Evolutionary conservation across 768 basidiomycete genomes (phyloP).

Genomic region (Hydnum rufescens): DNA sequence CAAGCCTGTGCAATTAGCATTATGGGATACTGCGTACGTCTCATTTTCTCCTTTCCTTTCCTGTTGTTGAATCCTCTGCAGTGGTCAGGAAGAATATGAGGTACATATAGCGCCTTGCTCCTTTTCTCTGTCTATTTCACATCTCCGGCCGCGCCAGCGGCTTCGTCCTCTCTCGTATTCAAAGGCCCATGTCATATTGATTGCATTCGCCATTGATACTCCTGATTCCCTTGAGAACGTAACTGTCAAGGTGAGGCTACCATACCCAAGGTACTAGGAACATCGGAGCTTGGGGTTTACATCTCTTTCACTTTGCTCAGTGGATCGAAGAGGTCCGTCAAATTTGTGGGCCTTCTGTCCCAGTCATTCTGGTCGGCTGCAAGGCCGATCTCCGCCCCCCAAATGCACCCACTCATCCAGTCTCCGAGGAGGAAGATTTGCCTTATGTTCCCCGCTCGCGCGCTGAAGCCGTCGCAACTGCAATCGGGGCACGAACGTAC

Average conservation of each 20-base stretch:
- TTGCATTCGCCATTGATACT: constrained; percentile 90
- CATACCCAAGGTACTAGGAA: no score
- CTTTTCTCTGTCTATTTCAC: constrained; percentile 5
- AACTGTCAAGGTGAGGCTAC: constrained; percentile 49
- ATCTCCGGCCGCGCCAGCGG: constrained; percentile 28
- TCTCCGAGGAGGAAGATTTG: neutral
- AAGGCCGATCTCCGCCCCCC: constrained; percentile 79
- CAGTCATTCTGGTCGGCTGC: constrained; percentile 90
- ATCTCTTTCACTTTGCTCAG: constrained; percentile 22
- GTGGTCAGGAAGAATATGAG: constrained; percentile 98
- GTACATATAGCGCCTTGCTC: constrained; percentile 21
- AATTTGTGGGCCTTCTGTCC: constrained; percentile 85
- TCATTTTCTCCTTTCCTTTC: neutral
- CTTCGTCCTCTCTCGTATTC: constrained; percentile 94
- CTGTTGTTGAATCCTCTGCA: constrained; percentile 18
- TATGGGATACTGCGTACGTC: constrained; percentile 98
- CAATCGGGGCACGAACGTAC: constrained; percentile 83
- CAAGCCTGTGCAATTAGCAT: constrained; percentile 87
- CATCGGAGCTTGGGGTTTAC: neutral
- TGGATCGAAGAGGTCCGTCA: constrained; percentile 97
- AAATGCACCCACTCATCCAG: constrained; percentile 11
- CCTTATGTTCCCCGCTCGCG: constrained; percentile 51
- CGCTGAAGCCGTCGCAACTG: constrained; percentile 62
- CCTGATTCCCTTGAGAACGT: constrained; percentile 96
- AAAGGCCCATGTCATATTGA: constrained; percentile 96